Percentiles rank a stretch among this genome's conserved stretches.
Conservation (phyloP, 1,284 basidiomycete genomes). For the Apiotrichum sp. region DNA sequence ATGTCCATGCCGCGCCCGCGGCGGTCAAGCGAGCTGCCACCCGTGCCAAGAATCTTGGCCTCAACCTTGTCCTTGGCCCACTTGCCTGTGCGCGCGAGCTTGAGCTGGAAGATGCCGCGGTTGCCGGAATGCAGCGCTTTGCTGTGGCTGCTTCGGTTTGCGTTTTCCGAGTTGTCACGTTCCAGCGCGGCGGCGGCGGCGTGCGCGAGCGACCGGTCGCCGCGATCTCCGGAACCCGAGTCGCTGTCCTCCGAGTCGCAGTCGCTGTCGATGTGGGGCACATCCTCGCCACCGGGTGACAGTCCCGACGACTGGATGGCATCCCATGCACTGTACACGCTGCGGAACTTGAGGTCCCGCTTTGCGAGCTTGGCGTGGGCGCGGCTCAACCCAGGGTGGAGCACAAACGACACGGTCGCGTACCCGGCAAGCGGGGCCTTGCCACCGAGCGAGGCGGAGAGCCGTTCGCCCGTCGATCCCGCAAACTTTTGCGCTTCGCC, state of each 20-base stretch:
- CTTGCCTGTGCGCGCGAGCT: constrained; percentile 41
- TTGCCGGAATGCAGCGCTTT: constrained; percentile 37
- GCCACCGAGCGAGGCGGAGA: background rate
- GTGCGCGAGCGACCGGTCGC: background rate
- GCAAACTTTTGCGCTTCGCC: background rate
- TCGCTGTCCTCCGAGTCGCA: background rate
- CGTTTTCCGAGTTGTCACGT: constrained; percentile 21
- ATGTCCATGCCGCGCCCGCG: constrained; percentile 33
- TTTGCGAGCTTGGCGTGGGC: constrained; percentile 38
- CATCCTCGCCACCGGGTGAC: background rate
- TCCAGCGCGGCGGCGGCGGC: constrained; percentile 1
- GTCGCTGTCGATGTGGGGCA: constrained; percentile 5
- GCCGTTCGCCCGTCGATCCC: background rate
- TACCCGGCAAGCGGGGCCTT: constrained; percentile 24
- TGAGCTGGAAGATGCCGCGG: constrained; percentile 46
- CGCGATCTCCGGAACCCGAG: background rate
- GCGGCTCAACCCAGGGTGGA: constrained; percentile 36
- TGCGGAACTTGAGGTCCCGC: constrained; percentile 34
- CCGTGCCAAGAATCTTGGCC: constrained; percentile 27
- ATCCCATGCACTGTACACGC: constrained; percentile 46
- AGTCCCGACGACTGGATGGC: constrained; percentile 4
- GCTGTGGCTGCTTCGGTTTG: constrained; percentile 27
- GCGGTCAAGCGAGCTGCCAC: constrained; percentile 14
- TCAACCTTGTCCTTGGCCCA: constrained; percentile 44
- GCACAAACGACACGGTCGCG: constrained; percentile 26